phyloP scores from a whole-genome alignment of 805 yeast species.

The Torulaspora delbrueckii region DNA sequence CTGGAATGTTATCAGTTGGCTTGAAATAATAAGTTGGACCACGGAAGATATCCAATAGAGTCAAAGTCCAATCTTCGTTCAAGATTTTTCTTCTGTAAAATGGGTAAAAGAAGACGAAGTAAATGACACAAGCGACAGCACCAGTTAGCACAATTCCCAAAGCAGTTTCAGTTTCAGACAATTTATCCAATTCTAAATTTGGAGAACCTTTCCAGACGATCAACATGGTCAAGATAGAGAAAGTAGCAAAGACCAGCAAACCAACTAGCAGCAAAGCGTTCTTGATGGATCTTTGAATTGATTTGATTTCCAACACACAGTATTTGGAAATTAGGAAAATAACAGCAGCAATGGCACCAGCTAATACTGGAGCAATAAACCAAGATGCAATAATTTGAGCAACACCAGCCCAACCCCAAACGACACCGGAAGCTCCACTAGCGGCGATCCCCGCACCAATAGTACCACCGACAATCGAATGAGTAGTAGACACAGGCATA shows the following conservation, averaged over 20 bases:
- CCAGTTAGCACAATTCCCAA: slow-evolving; percentile 65
- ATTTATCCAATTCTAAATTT: slow-evolving; percentile 49
- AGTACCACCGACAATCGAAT: slow-evolving; percentile 70
- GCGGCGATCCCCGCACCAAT: slow-evolving; percentile 75
- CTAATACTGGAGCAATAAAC: slow-evolving; percentile 70
- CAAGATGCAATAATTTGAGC: slow-evolving; percentile 72
- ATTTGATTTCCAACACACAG: slow-evolving; percentile 47
- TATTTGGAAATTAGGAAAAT: slow-evolving; percentile 57
- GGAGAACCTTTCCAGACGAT: slow-evolving; percentile 82
- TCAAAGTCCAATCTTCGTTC: slow-evolving; percentile 61
- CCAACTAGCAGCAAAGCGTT: slow-evolving; percentile 58
- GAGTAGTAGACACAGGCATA: slow-evolving; percentile 80
- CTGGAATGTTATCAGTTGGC: slow-evolving; percentile 56
- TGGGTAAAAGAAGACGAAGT: slow-evolving; percentile 54
- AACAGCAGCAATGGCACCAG: slow-evolving; percentile 58
- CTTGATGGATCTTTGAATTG: slow-evolving; percentile 45
- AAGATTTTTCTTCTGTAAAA: slow-evolving; percentile 56
- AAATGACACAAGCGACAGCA: slow-evolving; percentile 48
- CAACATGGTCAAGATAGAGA: slow-evolving; percentile 64
- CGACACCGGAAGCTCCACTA: slow-evolving; percentile 52
- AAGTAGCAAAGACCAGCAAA: slow-evolving; percentile 53
- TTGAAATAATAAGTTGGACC: slow-evolving; percentile 58
- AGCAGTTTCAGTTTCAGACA: slow-evolving; percentile 48
- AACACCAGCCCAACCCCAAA: slow-evolving; percentile 76
- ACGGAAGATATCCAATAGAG: slow-evolving; percentile 47